Conservation (phyloP, 495 filamentous ascomycete species). For the Hypoxylon subgilvum region DNA sequence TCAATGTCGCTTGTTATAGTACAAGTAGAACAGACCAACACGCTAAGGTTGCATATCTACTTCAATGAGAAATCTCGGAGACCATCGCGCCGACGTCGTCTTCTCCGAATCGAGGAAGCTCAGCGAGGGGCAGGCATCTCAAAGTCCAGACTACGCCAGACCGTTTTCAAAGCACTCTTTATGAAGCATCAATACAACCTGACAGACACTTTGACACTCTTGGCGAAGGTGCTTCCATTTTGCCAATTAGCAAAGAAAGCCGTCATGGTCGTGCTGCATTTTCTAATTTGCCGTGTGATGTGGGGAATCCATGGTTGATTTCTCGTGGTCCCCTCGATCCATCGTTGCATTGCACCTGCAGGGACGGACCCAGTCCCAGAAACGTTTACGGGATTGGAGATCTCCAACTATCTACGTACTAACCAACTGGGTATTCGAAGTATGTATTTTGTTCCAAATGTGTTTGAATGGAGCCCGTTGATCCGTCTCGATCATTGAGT, state of each 20-base stretch:
- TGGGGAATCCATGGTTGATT: conserved; percentile 25
- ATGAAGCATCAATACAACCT: neutral
- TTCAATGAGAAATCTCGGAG: conserved; percentile 30
- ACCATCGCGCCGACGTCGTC: conserved; percentile 35
- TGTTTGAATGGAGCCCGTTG: conserved; percentile 34
- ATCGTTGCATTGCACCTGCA: conserved; percentile 24
- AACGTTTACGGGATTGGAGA: conserved; percentile 21
- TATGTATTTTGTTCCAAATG: conserved; percentile 12
- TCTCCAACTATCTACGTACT: neutral
- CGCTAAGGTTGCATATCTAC: conserved; percentile 1
- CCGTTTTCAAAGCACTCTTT: conserved; percentile 1
- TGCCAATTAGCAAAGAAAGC: neutral
- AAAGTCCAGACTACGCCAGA: conserved; percentile 3
- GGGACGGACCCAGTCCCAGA: neutral
- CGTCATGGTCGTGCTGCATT: conserved; percentile 6
- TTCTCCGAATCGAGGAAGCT: conserved; percentile 15
- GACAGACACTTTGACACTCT: too few relatives aligned
- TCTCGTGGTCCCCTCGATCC: conserved; percentile 20
- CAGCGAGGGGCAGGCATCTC: neutral
- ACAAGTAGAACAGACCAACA: conserved; percentile 17
- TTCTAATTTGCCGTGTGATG: conserved; percentile 32
- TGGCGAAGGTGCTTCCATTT: too few relatives aligned
- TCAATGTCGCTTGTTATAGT: neutral
- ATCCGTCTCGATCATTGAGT: conserved; percentile 28
- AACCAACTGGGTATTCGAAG: neutral